Percentiles rank a stretch among this genome's conserved stretches.
These are phyloP conservation scores for Fusarium sp. DNA, from an alignment of 2,329 filamentous ascomycete genomes.

Conservation along the genomic window DNA sequence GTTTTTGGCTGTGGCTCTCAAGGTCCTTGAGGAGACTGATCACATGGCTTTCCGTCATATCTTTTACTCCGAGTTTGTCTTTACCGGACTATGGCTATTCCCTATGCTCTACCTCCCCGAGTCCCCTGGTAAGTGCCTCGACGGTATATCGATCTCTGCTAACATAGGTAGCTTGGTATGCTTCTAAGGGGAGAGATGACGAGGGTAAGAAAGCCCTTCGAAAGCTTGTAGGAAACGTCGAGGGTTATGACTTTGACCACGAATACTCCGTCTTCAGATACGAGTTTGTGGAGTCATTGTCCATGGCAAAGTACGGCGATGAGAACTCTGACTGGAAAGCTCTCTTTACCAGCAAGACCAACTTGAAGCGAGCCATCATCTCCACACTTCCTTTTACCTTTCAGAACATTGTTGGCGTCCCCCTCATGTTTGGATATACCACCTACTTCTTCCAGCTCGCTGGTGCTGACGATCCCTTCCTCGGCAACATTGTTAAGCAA, in stretches of 20 bases:
- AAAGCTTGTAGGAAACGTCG: conserved; percentile 12
- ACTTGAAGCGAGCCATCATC: conserved; percentile 35
- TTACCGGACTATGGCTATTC: conserved; percentile 19
- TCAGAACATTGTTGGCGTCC: conserved; percentile 39
- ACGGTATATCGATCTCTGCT: background rate
- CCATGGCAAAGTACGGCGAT: conserved; percentile 1
- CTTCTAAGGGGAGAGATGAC: conserved; percentile 11
- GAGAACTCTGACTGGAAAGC: conserved; percentile 15
- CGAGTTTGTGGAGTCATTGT: conserved; percentile 24
- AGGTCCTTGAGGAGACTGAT: conserved; percentile 7
- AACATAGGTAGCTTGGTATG: conserved; percentile 4
- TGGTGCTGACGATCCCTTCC: conserved; percentile 36
- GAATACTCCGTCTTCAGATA: conserved; percentile 37
- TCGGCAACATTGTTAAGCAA: conserved; percentile 30
- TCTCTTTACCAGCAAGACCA: conserved; percentile 21
- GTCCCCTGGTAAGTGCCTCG: conserved; percentile 8
- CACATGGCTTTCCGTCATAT: conserved; percentile 13
- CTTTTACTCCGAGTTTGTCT: conserved; percentile 26
- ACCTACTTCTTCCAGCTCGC: conserved; percentile 42
- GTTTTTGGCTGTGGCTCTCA: conserved; percentile 15
- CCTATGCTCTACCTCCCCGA: conserved; percentile 18
- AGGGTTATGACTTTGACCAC: conserved; percentile 28
- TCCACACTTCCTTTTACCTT: conserved; percentile 36
- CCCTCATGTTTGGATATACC: conserved; percentile 38
- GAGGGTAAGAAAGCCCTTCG: conserved; percentile 31